Conservation (phyloP, 2,329 filamentous ascomycete genomes). For the Neoarthrinium moseri region DNA sequence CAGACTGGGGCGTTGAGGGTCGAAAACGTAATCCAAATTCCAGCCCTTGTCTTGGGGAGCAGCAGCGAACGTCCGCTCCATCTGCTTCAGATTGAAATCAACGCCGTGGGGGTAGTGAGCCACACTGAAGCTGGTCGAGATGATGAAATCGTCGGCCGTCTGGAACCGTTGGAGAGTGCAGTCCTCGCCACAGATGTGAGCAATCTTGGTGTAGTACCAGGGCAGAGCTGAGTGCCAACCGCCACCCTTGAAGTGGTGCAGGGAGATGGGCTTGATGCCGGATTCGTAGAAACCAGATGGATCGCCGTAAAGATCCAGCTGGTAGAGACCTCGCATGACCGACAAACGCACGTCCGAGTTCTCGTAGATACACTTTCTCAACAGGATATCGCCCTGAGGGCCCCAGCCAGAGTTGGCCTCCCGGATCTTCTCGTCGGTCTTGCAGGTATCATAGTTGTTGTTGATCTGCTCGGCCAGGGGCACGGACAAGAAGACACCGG, state of each 20-base stretch:
- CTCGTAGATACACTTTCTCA: conserved; percentile 64
- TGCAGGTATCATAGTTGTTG: conserved; percentile 43
- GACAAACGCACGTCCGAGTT: conserved; percentile 59
- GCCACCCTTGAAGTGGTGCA: conserved; percentile 64
- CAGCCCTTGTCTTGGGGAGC: conserved; percentile 46
- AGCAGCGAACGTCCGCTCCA: conserved; percentile 52
- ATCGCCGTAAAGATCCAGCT: conserved; percentile 60
- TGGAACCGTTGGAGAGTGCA: conserved; percentile 60
- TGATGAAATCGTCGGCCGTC: conserved; percentile 50
- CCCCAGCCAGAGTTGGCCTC: conserved; percentile 59
- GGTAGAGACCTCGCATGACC: conserved; percentile 56
- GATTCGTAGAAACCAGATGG: conserved; percentile 65
- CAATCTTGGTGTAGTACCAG: conserved; percentile 55
- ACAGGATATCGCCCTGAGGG: conserved; percentile 59
- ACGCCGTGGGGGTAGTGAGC: conserved; percentile 54
- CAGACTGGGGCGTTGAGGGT: conserved; percentile 46
- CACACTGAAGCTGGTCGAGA: conserved; percentile 60
- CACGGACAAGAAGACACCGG: conserved; percentile 60
- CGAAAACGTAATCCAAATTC: conserved; percentile 51
- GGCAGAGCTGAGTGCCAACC: conserved; percentile 56
- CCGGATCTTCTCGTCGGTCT: conserved; percentile 47
- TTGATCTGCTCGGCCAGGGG: conserved; percentile 45
- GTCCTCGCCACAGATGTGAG: conserved; percentile 59
- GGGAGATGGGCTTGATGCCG: conserved; percentile 56
- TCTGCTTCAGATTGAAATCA: conserved; percentile 46